A percentile compares a stretch with the other conserved stretches of the same genome.
These are phyloP conservation scores for Saksenaea oblongispora DNA, from an alignment of 371 early-diverging fungal species.

Conservation along the genomic window DNA sequence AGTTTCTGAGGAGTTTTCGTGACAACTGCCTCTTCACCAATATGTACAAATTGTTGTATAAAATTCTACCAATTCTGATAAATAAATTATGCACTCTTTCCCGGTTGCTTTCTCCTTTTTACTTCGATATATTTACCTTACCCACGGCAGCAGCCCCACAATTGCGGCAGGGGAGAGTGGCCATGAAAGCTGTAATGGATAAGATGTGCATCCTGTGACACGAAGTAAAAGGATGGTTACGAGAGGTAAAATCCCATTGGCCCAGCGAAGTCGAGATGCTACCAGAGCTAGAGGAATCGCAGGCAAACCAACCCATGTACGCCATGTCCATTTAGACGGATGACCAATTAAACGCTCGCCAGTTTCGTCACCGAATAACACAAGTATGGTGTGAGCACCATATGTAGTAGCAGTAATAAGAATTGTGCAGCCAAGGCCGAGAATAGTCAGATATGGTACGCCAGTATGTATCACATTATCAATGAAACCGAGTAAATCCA, in stretches of 20 bases:
- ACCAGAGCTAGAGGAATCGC: slow-evolving; percentile 66
- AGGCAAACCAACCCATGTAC: slow-evolving; percentile 65
- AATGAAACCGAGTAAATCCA: slow-evolving; percentile 47
- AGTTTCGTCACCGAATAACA: slow-evolving; percentile 61
- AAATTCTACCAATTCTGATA: slow-evolving; percentile 33
- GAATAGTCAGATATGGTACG: slow-evolving; percentile 60
- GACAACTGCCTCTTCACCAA: slow-evolving; percentile 23
- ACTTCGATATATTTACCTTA: slow-evolving; percentile 18
- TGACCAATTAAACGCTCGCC: slow-evolving; percentile 59
- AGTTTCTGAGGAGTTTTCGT: slow-evolving; percentile 22
- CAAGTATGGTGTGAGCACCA: slow-evolving; percentile 65
- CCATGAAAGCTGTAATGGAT: slow-evolving; percentile 49
- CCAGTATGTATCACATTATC: slow-evolving; percentile 55
- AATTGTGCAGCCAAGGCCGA: slow-evolving; percentile 57
- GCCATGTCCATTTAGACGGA: slow-evolving; percentile 62
- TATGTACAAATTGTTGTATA: slow-evolving; percentile 50
- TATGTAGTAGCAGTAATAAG: slow-evolving; percentile 57
- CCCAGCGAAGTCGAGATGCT: slow-evolving; percentile 55
- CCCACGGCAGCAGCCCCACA: slow-evolving; percentile 61
- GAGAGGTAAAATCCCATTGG: slow-evolving; percentile 36
- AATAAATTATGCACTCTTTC: not conserved
- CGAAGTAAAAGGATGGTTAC: slow-evolving; percentile 32
- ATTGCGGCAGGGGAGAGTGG: slow-evolving; percentile 58
- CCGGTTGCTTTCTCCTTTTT: not conserved
- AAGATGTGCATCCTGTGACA: slow-evolving; percentile 20